These are phyloP conservation scores for Crotalaria pallida DNA, from an alignment of 306 rosid species.

Conservation along the genomic window DNA sequence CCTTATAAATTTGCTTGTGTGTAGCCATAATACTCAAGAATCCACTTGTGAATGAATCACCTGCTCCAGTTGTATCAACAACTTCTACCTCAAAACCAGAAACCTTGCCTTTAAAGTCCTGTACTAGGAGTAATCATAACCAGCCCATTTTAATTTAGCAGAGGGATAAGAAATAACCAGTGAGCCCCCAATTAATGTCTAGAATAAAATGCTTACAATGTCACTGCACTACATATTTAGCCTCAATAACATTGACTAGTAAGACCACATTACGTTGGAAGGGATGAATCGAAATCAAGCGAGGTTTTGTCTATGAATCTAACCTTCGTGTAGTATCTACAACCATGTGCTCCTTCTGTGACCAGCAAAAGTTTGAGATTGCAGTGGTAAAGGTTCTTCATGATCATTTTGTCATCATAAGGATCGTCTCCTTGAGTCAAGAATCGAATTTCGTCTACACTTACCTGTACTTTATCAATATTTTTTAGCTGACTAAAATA, in stretches of 20 bases:
- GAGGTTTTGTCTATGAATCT: not conserved
- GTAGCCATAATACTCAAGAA: conserved; percentile 29
- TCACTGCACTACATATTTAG: not conserved
- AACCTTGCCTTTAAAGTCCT: conserved; percentile 35
- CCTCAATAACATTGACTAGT: not conserved
- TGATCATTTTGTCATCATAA: conserved; percentile 47
- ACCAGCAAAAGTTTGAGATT: conserved; percentile 62
- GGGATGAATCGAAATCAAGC: not conserved
- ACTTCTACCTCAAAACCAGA: conserved; percentile 24
- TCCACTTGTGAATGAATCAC: conserved; percentile 28
- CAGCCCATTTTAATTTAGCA: not conserved
- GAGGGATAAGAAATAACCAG: not conserved
- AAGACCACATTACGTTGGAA: not conserved
- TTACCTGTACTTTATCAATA: conserved; percentile 36
- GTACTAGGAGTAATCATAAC: not conserved
- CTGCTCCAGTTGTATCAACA: conserved; percentile 27
- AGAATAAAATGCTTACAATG: not conserved
- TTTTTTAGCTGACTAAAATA: not conserved
- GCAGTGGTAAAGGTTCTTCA: conserved; percentile 44
- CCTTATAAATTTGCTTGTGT: conserved; percentile 20
- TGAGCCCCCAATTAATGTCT: not conserved
- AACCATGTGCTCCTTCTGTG: conserved; percentile 52
- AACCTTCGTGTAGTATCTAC: conserved; percentile 69
- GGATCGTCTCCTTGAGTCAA: conserved; percentile 55
- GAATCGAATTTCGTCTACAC: conserved; percentile 45